Evolutionary conservation across 345 rosid species (phyloP).

Genomic region (Syzygium aromaticum): DNA sequence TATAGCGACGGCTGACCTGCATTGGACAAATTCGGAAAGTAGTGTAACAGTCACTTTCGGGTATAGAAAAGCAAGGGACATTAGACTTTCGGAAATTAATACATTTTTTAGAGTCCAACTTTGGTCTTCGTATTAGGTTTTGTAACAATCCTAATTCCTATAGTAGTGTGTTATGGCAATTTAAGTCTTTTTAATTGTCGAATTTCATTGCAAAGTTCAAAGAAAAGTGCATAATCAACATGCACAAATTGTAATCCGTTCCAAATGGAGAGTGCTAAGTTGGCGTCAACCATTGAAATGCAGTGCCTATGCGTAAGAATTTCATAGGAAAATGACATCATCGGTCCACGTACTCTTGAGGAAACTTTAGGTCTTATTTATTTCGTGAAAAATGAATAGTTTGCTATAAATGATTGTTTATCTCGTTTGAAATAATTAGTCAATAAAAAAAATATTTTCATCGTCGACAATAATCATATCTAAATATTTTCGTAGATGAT

Average conservation of each 20-base stretch:
- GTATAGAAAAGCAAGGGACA: not conserved
- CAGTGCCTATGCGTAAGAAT: not conserved
- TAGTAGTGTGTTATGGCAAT: not conserved
- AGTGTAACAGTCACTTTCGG: not conserved
- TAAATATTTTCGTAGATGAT: not conserved
- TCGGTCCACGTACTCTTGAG: not conserved
- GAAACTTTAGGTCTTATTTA: not conserved
- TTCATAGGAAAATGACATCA: not conserved
- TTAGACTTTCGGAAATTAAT: not conserved
- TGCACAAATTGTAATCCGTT: not conserved
- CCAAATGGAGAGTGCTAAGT: not conserved
- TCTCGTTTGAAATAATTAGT: not conserved
- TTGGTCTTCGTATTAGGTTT: not conserved
- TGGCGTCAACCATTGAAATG: not conserved
- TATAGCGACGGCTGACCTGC: not conserved
- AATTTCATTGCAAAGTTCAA: not conserved
- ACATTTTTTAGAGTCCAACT: not conserved
- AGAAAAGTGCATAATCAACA: not conserved
- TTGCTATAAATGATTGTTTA: rapidly evolving
- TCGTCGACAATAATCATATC: rapidly evolving
- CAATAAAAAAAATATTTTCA: not conserved
- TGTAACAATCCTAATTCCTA: not conserved
- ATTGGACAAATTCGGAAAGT: not conserved
- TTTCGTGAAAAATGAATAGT: not conserved
- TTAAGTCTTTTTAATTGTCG: not conserved